These are phyloP conservation scores for Polygonum maritimum DNA, from an alignment of 148 eudicot species.

Conservation along the genomic window DNA sequence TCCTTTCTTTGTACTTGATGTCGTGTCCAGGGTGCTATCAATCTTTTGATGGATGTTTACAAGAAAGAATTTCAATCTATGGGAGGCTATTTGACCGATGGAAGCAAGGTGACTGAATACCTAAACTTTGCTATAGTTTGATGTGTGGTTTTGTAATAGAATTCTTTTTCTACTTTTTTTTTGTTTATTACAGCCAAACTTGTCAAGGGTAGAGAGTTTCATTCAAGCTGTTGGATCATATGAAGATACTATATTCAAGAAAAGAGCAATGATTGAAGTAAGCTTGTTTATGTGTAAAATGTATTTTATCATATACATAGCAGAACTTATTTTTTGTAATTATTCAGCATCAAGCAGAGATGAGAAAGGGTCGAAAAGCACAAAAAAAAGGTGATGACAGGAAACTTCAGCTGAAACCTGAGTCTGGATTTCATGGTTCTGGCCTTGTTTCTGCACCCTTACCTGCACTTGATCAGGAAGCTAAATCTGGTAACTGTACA, in stretches of 20 bases:
- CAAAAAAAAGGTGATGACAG: slow-evolving; percentile 75
- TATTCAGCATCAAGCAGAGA: slow-evolving; percentile 67
- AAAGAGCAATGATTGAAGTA: slow-evolving; percentile 79
- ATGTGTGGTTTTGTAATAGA: neutral
- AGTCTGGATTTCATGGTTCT: slow-evolving; percentile 79
- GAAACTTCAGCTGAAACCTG: slow-evolving; percentile 53
- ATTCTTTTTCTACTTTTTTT: neutral
- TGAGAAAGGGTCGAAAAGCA: slow-evolving; percentile 59
- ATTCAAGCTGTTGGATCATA: slow-evolving; percentile 94
- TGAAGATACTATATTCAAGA: slow-evolving; percentile 80
- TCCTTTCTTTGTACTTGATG: neutral
- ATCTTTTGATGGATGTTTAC: slow-evolving; percentile 79
- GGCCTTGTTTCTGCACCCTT: slow-evolving; percentile 84
- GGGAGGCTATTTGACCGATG: slow-evolving; percentile 86
- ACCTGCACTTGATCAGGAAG: slow-evolving; percentile 59
- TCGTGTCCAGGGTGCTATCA: slow-evolving; percentile 74
- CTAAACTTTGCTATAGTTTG: neutral
- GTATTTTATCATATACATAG: neutral
- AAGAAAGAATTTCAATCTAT: slow-evolving; percentile 65
- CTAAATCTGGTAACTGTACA: slow-evolving; percentile 8
- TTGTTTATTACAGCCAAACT: slow-evolving; percentile 48
- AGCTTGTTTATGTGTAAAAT: neutral
- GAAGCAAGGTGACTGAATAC: slow-evolving; percentile 60
- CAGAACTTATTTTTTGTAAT: neutral
- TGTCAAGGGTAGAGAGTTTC: slow-evolving; percentile 67